A percentile compares a stretch with the other conserved stretches of the same genome.
Evolutionary conservation across 441 rosid species (phyloP).

Genomic region (Euphorbia schlechtendalii): DNA sequence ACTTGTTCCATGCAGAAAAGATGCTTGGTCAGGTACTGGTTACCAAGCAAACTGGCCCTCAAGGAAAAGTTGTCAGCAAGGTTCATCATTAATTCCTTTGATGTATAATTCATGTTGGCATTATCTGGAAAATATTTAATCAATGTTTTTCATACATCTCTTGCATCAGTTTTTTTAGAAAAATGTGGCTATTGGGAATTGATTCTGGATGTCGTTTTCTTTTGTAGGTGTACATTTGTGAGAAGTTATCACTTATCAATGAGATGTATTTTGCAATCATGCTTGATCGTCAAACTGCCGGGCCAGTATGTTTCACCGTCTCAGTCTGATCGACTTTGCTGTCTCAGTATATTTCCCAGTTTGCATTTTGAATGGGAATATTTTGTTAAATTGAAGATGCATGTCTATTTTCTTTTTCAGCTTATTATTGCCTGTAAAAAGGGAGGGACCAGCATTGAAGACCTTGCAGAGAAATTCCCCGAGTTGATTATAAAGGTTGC

Average conservation of each 20-base stretch:
- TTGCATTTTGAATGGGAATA: not conserved
- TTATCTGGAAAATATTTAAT: not conserved
- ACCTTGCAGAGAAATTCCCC: slow-evolving; percentile 94
- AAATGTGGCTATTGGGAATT: not conserved
- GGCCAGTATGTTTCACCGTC: slow-evolving; percentile 60
- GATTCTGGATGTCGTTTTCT: slow-evolving; percentile 10
- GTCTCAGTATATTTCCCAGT: slow-evolving; percentile 1
- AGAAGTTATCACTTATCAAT: slow-evolving; percentile 83
- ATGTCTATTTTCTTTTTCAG: slow-evolving; percentile 36
- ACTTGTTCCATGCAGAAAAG: slow-evolving; percentile 47
- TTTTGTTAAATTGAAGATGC: slow-evolving; percentile 6
- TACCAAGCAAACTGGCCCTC: slow-evolving; percentile 96
- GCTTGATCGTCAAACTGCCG: slow-evolving; percentile 90
- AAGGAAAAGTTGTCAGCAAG: slow-evolving; percentile 98
- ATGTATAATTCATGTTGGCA: not conserved
- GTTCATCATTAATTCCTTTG: slow-evolving; percentile 30
- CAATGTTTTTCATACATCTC: not conserved
- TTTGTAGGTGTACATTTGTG: slow-evolving; percentile 82
- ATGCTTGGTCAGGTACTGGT: slow-evolving; percentile 97
- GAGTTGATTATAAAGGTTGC: slow-evolving; percentile 89
- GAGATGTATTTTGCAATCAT: slow-evolving; percentile 99
- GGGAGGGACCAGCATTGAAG: slow-evolving; percentile 99
- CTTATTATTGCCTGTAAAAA: slow-evolving; percentile 87
- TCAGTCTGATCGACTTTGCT: not conserved
- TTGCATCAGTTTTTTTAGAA: not conserved